Percentiles rank a stretch among this genome's conserved stretches.
These are phyloP conservation scores for Candida sithepensis DNA, from an alignment of 805 yeast species.

Conservation along the genomic window DNA sequence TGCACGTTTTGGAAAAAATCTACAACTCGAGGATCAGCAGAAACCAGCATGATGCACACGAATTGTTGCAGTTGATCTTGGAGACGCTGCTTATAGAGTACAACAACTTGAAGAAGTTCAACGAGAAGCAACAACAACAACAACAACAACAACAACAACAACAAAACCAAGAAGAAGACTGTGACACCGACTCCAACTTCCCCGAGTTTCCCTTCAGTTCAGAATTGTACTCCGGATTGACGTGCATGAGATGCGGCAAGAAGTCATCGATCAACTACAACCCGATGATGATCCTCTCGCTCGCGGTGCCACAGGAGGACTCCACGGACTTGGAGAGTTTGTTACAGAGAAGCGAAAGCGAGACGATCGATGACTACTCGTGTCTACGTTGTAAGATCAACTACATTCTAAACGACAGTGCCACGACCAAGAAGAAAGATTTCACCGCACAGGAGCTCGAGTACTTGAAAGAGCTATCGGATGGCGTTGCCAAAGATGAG, in stretches of 20 bases:
- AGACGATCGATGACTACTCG: constrained; percentile 74
- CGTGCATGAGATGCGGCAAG: constrained; percentile 64
- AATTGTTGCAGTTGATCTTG: constrained; percentile 73
- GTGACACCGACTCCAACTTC: constrained; percentile 18
- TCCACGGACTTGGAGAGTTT: constrained; percentile 43
- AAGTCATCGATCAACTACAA: constrained; percentile 55
- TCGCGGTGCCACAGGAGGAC: constrained; percentile 62
- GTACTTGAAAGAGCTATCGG: constrained; percentile 33
- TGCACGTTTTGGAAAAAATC: constrained; percentile 67
- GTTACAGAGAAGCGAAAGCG: constrained; percentile 54
- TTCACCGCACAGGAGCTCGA: constrained; percentile 27
- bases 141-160: constrained; percentile 40
- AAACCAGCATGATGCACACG: constrained; percentile 94
- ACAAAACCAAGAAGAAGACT: background rate
- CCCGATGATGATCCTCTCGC: constrained; percentile 67
- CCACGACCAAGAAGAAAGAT: constrained; percentile 23
- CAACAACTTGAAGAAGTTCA: constrained; percentile 36
- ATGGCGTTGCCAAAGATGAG: constrained; percentile 34
- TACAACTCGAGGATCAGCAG: constrained; percentile 72
- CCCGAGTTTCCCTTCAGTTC: constrained; percentile 79
- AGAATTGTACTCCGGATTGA: constrained; percentile 57
- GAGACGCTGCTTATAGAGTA: constrained; percentile 76
- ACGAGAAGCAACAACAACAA: constrained; percentile 36
- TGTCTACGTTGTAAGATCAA: constrained; percentile 67
- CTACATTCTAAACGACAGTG: constrained; percentile 36